phyloP scores from a whole-genome alignment of 495 filamentous ascomycete genomes.

The Aspergillus saccharolyticus region DNA sequence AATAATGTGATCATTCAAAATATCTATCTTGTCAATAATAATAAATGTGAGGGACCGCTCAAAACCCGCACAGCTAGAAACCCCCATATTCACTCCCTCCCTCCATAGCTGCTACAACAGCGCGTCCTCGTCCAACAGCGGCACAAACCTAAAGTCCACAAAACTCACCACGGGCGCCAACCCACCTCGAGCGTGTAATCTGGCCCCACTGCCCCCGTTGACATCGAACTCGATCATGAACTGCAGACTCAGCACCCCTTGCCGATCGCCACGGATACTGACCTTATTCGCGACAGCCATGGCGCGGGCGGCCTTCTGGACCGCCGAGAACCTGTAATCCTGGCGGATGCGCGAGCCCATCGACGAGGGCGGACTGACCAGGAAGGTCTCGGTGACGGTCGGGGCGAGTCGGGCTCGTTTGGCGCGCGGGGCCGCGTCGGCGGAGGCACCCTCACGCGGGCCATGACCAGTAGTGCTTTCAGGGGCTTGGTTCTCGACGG shows the following conservation, averaged over 20 bases:
- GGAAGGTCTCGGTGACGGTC: constrained; percentile 47
- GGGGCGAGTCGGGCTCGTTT: constrained; percentile 45
- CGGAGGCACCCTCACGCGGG: constrained; percentile 30
- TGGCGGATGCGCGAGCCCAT: constrained; percentile 38
- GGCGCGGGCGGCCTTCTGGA: constrained; percentile 76
- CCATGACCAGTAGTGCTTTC: background rate
- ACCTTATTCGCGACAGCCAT: constrained; percentile 92
- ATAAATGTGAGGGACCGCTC: no score
- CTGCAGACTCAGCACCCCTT: constrained; percentile 89
- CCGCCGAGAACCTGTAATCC: constrained; percentile 73
- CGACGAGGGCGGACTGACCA: constrained; percentile 39
- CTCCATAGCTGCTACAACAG: constrained; percentile 18
- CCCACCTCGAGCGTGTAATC: constrained; percentile 1
- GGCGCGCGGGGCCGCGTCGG: no score
- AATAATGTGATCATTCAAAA: no score
- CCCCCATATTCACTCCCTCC: constrained; percentile 1
- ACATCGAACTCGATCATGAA: constrained; percentile 84
- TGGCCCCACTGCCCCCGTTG: constrained; percentile 8
- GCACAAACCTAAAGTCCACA: constrained; percentile 75
- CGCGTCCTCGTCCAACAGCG: constrained; percentile 58
- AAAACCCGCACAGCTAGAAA: background rate
- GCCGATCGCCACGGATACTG: constrained; percentile 77
- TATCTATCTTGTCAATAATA: no score
- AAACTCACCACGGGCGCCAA: constrained; percentile 49
- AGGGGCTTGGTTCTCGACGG: constrained; percentile 46